These are phyloP conservation scores for Mycena sanguinolenta DNA, from an alignment of 768 basidiomycete genomes.

Conservation along the genomic window DNA sequence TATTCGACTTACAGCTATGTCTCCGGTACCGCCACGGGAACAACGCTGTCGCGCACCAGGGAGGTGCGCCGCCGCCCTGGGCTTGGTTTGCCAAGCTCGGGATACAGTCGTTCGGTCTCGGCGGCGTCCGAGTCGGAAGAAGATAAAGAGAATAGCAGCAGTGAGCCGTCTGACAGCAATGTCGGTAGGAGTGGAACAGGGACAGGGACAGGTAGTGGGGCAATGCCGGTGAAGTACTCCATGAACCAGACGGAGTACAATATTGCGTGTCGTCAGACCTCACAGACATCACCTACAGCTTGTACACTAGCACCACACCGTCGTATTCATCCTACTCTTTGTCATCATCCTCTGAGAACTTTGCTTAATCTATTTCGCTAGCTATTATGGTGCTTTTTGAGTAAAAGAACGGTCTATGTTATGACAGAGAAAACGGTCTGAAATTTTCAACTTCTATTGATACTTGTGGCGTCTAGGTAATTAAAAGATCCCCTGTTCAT, in stretches of 20 bases:
- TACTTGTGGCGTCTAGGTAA: too few species aligned
- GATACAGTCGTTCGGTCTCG: conserved; percentile 12
- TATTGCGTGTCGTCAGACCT: conserved; percentile 67
- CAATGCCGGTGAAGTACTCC: conserved; percentile 50
- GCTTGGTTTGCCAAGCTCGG: conserved; percentile 64
- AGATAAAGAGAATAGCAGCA: conserved; percentile 36
- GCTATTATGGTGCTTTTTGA: too few species aligned
- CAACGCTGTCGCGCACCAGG: conserved; percentile 26
- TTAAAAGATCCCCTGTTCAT: too few species aligned
- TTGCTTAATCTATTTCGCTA: too few species aligned
- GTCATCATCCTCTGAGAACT: too few species aligned
- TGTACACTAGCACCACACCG: conserved; percentile 46
- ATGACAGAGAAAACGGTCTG: too few species aligned
- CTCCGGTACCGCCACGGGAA: conserved; percentile 8
- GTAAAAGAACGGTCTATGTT: too few species aligned
- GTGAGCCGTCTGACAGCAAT: conserved; percentile 28
- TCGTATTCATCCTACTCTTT: conserved; percentile 35
- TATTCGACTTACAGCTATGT: conserved; percentile 32
- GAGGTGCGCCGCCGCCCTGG: conserved; percentile 47
- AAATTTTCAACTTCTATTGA: too few species aligned
- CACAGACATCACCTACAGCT: conserved; percentile 50
- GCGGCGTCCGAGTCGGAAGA: conserved; percentile 24
- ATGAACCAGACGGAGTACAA: conserved; percentile 68
- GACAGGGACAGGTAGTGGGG: conserved; percentile 38
- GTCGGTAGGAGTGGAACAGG: conserved; percentile 36